Conservation (phyloP, 148 eudicot species). For the Tetragonia tetragonoides region DNA sequence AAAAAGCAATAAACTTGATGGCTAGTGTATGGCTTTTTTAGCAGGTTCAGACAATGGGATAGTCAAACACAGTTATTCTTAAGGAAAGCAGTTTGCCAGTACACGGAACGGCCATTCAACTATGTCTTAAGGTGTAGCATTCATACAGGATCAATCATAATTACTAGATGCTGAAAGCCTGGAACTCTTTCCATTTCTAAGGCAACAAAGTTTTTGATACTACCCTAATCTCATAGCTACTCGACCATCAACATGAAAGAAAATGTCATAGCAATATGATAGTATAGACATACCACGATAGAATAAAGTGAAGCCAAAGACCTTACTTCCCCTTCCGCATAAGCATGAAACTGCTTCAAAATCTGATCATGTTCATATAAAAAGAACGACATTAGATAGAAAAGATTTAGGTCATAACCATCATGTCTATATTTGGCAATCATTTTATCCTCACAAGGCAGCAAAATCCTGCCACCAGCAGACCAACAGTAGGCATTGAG, state of each 20-base stretch:
- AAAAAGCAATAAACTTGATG: neutral
- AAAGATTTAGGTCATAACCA: neutral
- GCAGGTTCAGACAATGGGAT: neutral
- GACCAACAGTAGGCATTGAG: too few relatives aligned
- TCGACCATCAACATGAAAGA: neutral
- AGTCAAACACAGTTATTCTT: neutral
- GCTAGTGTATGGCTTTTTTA: neutral
- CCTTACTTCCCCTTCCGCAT: constrained; percentile 85
- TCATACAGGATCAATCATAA: neutral
- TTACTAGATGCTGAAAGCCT: too few relatives aligned
- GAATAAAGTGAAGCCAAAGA: constrained; percentile 75
- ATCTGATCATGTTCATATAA: constrained; percentile 34
- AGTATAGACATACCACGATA: constrained; percentile 58
- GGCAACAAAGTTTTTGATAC: neutral
- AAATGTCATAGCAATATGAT: neutral
- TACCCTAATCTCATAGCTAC: neutral
- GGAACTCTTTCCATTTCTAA: neutral
- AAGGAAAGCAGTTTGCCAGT: neutral
- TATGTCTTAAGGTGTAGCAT: too few relatives aligned
- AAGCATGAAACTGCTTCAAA: constrained; percentile 62
- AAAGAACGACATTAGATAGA: constrained; percentile 19
- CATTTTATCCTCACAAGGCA: neutral
- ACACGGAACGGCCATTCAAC: neutral
- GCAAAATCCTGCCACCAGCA: neutral
- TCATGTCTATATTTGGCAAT: neutral